A percentile compares a stretch with the other conserved stretches of the same genome.
Conservation (phyloP, 2,329 filamentous ascomycete species). For the Colletotrichum sp. region DNA sequence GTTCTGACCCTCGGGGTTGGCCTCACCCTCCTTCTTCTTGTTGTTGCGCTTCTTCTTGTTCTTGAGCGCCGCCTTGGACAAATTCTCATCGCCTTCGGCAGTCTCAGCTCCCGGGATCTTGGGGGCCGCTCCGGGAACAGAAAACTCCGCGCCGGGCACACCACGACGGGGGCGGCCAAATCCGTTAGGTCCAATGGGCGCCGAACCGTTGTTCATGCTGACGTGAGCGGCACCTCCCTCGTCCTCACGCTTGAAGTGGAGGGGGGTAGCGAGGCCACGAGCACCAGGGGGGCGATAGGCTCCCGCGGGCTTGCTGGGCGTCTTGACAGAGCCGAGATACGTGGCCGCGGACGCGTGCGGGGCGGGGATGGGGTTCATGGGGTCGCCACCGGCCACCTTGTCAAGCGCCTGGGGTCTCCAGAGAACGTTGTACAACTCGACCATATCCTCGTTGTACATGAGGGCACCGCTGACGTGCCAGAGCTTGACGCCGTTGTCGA, state of each 20-base stretch:
- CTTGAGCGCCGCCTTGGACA: conserved; percentile 87
- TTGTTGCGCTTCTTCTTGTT: conserved; percentile 98
- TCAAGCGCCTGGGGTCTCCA: conserved; percentile 81
- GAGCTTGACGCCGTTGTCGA: conserved; percentile 95
- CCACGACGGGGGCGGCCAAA: conserved; percentile 78
- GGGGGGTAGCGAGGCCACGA: conserved; percentile 83
- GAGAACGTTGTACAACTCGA: conserved; percentile 87
- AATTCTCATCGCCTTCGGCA: conserved; percentile 71
- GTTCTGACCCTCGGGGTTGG: conserved; percentile 52
- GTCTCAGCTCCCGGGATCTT: conserved; percentile 66
- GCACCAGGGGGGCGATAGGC: conserved; percentile 96
- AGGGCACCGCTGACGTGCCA: conserved; percentile 90
- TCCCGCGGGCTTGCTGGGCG: conserved; percentile 94
- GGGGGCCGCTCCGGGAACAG: conserved; percentile 71
- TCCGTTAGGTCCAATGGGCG: conserved; percentile 75
- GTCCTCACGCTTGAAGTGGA: conserved; percentile 97
- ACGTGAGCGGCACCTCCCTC: conserved; percentile 91
- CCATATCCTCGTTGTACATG: conserved; percentile 96
- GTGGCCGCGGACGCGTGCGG: conserved; percentile 84
- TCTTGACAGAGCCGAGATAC: conserved; percentile 87
- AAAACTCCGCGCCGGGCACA: conserved; percentile 85
- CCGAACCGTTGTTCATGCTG: conserved; percentile 77
- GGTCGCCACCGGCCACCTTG: conserved; percentile 68
- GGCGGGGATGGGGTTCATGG: conserved; percentile 74
- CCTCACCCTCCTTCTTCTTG: conserved; percentile 88